Evolutionary conservation across 2,329 filamentous ascomycete genomes (phyloP), one percentile per base, ranked within the genome.

Genomic region (Blastomyces silverae): DNA sequence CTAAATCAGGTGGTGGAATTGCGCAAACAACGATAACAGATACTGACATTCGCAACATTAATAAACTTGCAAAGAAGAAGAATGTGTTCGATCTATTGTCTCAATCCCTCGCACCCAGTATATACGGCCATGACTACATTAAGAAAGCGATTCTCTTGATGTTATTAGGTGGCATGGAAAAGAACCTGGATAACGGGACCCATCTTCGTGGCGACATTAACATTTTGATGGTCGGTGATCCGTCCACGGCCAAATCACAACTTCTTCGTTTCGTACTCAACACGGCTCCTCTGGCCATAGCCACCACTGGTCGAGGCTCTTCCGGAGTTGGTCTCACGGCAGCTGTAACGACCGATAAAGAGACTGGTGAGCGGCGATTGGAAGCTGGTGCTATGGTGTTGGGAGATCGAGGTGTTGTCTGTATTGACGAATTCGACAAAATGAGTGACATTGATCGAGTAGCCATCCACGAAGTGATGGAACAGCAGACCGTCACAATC

Each of bases 391-490:
- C 94, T 69, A 99, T 99, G 94, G 94, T 99, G 66, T 90, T 99
- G 73, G 94, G 88, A 68, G 94, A 99, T 76, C 89, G 94, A 68
- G 94, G 94, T 70, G 93, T 99, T 13, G 94, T 99, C 44, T 99
- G 94, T 80, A 99, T 99, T 70, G 94, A 99, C 75, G 94, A 99
- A 74, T 99, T 99, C 71, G 94, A 99, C 81, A 99, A 99, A 78
- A 99, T 99, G 94, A 97, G 92, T 65, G 94, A 99, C 74, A 89
- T 97, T 65, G 94, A 99, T 78, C 87, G 94, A 75, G 94, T 99
- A 3, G 94, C 94, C 58, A 99, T 99, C 71, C 94, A 99, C 85
- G 94, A 99, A 90, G 94, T 99, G 69, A 99, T 99, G 94, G 94
- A 99, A 79, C 94, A 99, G 80, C 94, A 99, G 79, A 99, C 94